Conservation (phyloP, 2,329 filamentous ascomycete genomes). For the Diatrype stigma region DNA sequence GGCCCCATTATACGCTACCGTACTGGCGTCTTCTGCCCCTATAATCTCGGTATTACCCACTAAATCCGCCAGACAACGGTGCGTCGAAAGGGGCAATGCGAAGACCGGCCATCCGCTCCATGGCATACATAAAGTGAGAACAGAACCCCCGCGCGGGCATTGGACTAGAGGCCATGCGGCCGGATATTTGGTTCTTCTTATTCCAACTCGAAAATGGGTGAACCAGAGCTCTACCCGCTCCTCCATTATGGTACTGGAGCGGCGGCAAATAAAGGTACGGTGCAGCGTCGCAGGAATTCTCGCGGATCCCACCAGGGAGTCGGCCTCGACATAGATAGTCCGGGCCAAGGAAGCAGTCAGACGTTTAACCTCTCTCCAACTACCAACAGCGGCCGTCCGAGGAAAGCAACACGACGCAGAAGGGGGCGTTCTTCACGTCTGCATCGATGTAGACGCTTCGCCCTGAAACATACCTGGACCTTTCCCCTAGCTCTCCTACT, state of each 20-base stretch:
- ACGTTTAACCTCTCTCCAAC: background rate
- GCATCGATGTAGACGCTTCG: conserved; percentile 2
- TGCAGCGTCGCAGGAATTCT: background rate
- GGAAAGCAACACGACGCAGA: conserved; percentile 1
- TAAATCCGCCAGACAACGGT: too few relatives aligned
- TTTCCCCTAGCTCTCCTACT: conserved; percentile 54
- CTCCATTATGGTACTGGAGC: background rate
- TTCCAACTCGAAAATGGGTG: background rate
- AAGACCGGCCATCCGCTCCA: too few relatives aligned
- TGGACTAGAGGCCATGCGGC: background rate
- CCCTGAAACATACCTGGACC: conserved; percentile 30
- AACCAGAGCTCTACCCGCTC: background rate
- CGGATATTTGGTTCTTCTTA: background rate
- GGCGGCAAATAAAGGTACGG: background rate
- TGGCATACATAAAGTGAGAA: too few relatives aligned
- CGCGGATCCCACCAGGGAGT: background rate
- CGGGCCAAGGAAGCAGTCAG: background rate
- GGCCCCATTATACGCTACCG: too few relatives aligned
- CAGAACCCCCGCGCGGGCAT: too few relatives aligned
- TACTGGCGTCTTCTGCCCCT: too few relatives aligned
- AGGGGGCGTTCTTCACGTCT: conserved; percentile 8
- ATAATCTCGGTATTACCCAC: too few relatives aligned
- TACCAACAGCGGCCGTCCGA: background rate
- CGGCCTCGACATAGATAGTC: background rate
- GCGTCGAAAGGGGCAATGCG: too few relatives aligned